Conservation (phyloP, 2,329 filamentous ascomycete species). For the Monascus ruber region DNA sequence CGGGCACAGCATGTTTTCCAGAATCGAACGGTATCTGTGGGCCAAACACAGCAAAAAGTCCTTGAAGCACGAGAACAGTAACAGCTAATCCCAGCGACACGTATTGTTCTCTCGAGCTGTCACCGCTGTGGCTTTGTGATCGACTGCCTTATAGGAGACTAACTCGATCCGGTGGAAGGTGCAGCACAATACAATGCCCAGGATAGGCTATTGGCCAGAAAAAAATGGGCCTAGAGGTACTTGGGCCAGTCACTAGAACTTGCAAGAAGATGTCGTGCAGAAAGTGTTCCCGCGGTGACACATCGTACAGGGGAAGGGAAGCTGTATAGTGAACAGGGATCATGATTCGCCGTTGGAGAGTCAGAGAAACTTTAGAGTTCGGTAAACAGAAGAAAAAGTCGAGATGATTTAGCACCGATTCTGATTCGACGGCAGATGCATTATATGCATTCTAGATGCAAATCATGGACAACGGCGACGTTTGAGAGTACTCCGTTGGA, state of each 20-base stretch:
- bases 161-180: slow-evolving; percentile 17
- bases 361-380: background rate
- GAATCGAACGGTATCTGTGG: slow-evolving; percentile 4
- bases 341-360: background rate
- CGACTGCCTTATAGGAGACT: slow-evolving; percentile 20
- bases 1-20: slow-evolving; percentile 12
- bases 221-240: slow-evolving; percentile 4
- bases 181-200: slow-evolving; percentile 5
- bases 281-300: slow-evolving; percentile 1
- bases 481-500: too few species aligned
- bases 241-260: slow-evolving; percentile 3
- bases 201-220: slow-evolving; percentile 7
- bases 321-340: slow-evolving; percentile 9
- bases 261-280: slow-evolving; percentile 1
- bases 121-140: slow-evolving; percentile 6
- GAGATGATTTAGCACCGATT: background rate
- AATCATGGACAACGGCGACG: too few species aligned
- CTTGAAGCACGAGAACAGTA: background rate
- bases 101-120: slow-evolving; percentile 1
- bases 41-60: background rate
- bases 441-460: too few species aligned
- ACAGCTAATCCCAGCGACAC: background rate
- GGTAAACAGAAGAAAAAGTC: background rate
- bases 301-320: slow-evolving; percentile 4
- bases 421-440: too few species aligned